A percentile compares a stretch with the other conserved stretches of the same genome.
Evolutionary conservation across 1,284 basidiomycete genomes (phyloP).

Genomic region (Irpex sp.): DNA sequence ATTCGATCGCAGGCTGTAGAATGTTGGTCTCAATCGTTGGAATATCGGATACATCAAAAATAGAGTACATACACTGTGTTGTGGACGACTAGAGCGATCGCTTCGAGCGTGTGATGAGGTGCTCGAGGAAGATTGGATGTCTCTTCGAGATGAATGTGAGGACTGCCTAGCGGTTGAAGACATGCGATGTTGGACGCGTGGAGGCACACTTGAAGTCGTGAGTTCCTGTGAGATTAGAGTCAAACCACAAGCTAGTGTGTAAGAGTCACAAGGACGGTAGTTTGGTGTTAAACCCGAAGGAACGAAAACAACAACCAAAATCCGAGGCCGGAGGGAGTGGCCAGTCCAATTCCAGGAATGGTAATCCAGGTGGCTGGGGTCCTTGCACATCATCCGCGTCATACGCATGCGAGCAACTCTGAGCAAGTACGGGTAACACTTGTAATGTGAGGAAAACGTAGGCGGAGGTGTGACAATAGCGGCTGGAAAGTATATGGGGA

Average conservation of each 20-base stretch:
- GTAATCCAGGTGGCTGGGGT: neutral
- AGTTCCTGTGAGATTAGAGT: neutral
- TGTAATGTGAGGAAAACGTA: no score
- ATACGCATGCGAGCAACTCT: neutral
- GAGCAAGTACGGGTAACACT: neutral
- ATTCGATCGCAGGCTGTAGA: slow-evolving; percentile 74
- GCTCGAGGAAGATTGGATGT: slow-evolving; percentile 12
- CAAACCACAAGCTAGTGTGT: no score
- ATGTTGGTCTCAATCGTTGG: slow-evolving; percentile 3
- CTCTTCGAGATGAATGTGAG: slow-evolving; percentile 13
- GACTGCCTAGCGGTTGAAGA: slow-evolving; percentile 8
- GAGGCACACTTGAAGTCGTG: neutral
- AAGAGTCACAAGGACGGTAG: neutral
- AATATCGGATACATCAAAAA: neutral
- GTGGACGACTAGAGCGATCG: slow-evolving; percentile 16
- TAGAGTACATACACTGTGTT: slow-evolving; percentile 13
- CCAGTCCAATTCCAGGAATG: neutral
- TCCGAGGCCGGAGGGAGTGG: neutral
- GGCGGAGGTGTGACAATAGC: no score
- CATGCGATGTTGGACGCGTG: neutral
- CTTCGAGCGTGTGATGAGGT: slow-evolving; percentile 5
- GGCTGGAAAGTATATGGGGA: no score
- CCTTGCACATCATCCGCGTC: neutral
- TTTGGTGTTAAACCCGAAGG: neutral
- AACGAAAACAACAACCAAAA: neutral